phyloP scores from a whole-genome alignment of 2,329 filamentous ascomycete species.

The Alternaria arborescens region DNA sequence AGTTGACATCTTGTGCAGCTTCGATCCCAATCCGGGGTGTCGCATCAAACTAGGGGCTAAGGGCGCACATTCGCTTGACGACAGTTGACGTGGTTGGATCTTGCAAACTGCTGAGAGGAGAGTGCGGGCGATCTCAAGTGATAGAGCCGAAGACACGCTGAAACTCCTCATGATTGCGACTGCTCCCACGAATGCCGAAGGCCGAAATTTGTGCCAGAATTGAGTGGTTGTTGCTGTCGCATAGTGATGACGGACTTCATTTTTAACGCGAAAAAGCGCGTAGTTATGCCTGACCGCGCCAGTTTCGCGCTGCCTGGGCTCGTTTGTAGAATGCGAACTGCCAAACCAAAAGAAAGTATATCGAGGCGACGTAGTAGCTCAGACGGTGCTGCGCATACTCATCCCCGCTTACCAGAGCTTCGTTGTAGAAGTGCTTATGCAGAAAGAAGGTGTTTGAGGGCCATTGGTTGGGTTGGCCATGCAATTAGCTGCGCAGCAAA shows the following conservation, averaged over 20 bases:
- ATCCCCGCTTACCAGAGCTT: not conserved
- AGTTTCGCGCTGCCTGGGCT: not conserved
- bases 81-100: not conserved
- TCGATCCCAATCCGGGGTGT: conserved; percentile 1
- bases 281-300: not conserved
- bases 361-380: conserved; percentile 4
- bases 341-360: not conserved
- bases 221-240: not conserved
- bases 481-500: conserved; percentile 4
- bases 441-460: not conserved
- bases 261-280: not conserved
- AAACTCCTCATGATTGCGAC: not conserved
- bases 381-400: not conserved
- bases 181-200: not conserved
- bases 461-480: not conserved
- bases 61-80: not conserved
- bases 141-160: not conserved
- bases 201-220: no score
- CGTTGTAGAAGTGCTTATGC: not conserved
- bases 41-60: not conserved
- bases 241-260: not conserved
- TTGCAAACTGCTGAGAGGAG: not conserved
- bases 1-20: conserved; percentile 7
- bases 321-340: conserved; percentile 3
- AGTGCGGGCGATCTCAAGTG: not conserved